Conservation (phyloP, 352 stramenopile genomes). For the Albugo candida region DNA sequence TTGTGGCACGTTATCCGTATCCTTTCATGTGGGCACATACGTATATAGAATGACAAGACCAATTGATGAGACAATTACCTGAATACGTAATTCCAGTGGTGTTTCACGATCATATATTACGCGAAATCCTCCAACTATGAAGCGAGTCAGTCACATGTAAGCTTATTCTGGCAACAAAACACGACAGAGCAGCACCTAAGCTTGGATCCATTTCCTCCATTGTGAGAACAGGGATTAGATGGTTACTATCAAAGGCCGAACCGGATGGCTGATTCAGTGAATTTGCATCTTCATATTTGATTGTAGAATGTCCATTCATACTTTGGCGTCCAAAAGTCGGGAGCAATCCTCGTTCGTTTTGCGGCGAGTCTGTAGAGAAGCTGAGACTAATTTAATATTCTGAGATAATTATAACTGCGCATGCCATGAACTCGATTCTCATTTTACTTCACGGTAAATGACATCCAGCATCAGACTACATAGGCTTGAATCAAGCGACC, state of each 20-base stretch:
- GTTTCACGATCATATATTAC: constrained; percentile 85
- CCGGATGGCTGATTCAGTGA: too few relatives aligned
- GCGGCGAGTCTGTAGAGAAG: too few relatives aligned
- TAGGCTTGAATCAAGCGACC: too few relatives aligned
- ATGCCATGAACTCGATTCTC: too few relatives aligned
- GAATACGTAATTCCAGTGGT: constrained; percentile 78
- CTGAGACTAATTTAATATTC: too few relatives aligned
- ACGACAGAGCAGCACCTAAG: constrained; percentile 19
- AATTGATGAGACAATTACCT: constrained; percentile 17
- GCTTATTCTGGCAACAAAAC: neutral
- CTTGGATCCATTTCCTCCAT: constrained; percentile 65
- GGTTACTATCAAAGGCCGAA: constrained; percentile 1
- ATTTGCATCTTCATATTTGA: too few relatives aligned
- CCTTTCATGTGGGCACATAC: constrained; percentile 10
- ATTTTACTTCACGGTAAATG: too few relatives aligned
- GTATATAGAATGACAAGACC: neutral
- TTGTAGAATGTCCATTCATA: too few relatives aligned
- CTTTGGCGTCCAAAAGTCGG: too few relatives aligned
- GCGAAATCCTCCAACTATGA: constrained; percentile 55
- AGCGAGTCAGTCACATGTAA: neutral
- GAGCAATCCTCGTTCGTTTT: too few relatives aligned
- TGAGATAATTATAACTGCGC: too few relatives aligned
- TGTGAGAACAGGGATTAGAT: constrained; percentile 22
- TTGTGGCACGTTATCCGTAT: constrained; percentile 67
- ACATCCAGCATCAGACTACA: too few relatives aligned